phyloP scores from a whole-genome alignment of 2,329 filamentous ascomycete genomes.

The Sporothrix humicola region DNA sequence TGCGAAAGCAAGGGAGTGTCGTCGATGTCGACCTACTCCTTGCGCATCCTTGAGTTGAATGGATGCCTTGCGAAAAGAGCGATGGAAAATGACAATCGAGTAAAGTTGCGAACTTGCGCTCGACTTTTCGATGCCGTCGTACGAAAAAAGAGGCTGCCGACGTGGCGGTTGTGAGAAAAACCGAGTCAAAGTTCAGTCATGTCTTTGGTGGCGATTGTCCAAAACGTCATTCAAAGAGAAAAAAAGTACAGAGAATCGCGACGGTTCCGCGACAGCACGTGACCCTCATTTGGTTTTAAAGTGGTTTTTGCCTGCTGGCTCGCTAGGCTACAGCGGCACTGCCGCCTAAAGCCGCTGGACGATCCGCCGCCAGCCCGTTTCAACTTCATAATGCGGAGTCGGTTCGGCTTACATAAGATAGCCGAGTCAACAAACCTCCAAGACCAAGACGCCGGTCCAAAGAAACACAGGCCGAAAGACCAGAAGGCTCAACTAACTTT shows the following conservation, averaged over 20 bases:
- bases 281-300: conserved; percentile 10
- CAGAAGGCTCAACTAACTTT: neutral
- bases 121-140: no score
- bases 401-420: neutral
- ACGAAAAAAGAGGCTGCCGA: no score
- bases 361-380: conserved; percentile 4
- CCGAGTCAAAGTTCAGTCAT: neutral
- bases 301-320: neutral
- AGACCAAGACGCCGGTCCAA: neutral
- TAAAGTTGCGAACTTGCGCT: no score
- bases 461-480: neutral
- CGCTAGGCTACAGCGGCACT: conserved; percentile 18
- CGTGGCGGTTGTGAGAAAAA: no score
- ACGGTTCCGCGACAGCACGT: conserved; percentile 35
- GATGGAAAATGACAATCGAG: no score
- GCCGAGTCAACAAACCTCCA: neutral
- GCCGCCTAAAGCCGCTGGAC: neutral
- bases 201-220: neutral
- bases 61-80: no score
- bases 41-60: no score
- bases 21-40: no score
- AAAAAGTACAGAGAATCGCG: conserved; percentile 29
- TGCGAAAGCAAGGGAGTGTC: neutral
- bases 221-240: neutral
- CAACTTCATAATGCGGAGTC: neutral